Evolutionary conservation across 441 rosid genomes (phyloP), one percentile per base, ranked within the genome.

Genomic region (Populus tomentosa): DNA sequence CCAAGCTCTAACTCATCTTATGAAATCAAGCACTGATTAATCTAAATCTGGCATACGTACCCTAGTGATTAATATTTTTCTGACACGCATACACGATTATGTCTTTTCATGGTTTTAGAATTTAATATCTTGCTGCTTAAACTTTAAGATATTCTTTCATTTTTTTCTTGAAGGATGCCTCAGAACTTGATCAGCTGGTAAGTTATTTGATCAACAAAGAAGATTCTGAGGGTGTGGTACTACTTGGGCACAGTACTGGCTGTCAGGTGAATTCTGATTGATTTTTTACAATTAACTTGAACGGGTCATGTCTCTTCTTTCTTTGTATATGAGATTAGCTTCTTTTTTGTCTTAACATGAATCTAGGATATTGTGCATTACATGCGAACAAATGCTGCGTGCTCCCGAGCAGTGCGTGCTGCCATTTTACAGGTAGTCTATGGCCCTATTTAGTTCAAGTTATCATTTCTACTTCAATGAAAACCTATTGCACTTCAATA

Each of bases 211-310:
- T 95, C 84, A 95, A 95, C 87, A 95, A 95, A 91, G 97, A 95
- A 86, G 82, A 94, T 73, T 93, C 98, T 38, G 97, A 93, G 77
- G 98, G 97, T 40, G 97, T 94, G 80, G 97, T 90, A 63, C 86
- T 95, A 8, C 92, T 95, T 79, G 99, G 99, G 83, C 97, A 94
- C 80, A 94, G 98, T 86, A 95, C 99, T 35, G 99, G 99, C 71
- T 95, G 98, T 84, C 99, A 95, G 97, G 99, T 94, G 63, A 84
- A 71, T 78, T 20, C 67, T 65, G 69, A 77, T 81, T 70, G 66
- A 66, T 13, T 68, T 65, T 64, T 40, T 59, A 23, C 35, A 80
- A 71, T 62, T 53, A 30, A 20, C 35, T 71, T 85, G 72, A 26
- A n/a, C 35, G 10, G 16, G n/a, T 28, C 36, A 59, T 26, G 7